These are phyloP conservation scores for Postia placenta DNA, from an alignment of 768 basidiomycete species.

Conservation along the genomic window DNA sequence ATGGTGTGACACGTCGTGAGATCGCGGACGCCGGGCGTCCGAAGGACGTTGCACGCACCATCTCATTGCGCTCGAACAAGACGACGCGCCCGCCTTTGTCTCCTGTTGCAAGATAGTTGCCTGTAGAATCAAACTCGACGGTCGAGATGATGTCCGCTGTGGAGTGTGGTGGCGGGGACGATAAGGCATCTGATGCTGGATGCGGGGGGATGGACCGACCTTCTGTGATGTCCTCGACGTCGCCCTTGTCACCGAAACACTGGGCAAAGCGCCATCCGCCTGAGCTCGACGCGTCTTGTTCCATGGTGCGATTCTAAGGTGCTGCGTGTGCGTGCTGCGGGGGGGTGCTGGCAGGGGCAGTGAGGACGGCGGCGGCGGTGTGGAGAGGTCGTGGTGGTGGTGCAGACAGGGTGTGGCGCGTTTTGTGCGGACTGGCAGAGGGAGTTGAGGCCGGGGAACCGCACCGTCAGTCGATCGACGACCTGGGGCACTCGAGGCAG, in stretches of 20 bases:
- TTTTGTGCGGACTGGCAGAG: background rate
- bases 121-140: conserved; percentile 99
- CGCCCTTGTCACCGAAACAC: conserved; percentile 99
- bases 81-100: conserved; percentile 99
- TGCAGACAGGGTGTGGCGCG: conserved; percentile 7
- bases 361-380: background rate
- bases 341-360: background rate
- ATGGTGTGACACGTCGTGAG: background rate
- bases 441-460: conserved; percentile 6
- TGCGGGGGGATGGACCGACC: conserved; percentile 42
- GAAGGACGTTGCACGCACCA: conserved; percentile 46
- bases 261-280: conserved; percentile 98
- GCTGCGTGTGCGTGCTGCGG: background rate
- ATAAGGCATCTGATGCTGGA: conserved; percentile 13
- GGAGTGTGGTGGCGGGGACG: conserved; percentile 18
- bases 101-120: conserved; percentile 98
- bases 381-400: background rate
- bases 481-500: conserved; percentile 8
- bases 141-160: conserved; percentile 99
- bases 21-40: conserved; percentile 3
- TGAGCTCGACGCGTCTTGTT: conserved; percentile 77
- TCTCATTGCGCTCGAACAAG: conserved; percentile 96
- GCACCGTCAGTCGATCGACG: conserved; percentile 6
- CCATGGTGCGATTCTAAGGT: conserved; percentile 39
- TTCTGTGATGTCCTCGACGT: conserved; percentile 99